Percentiles rank a stretch among this genome's conserved stretches.
These are phyloP conservation scores for Jimgerdemannia lactiflua DNA, from an alignment of 192 early-diverging fungal species.

Conservation along the genomic window DNA sequence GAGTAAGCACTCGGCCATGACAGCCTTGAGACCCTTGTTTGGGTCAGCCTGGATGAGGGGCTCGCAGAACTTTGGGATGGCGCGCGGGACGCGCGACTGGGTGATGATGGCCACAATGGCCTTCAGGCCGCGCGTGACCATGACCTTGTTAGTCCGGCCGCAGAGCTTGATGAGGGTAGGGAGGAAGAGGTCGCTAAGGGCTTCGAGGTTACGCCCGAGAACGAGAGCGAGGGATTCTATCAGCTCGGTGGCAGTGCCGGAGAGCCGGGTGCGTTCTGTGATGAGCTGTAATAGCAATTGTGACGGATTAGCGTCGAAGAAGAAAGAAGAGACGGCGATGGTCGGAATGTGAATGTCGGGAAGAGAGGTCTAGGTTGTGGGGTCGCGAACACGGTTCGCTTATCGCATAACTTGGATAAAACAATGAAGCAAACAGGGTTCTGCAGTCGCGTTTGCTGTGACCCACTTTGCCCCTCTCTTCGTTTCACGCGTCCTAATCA, in stretches of 20 bases:
- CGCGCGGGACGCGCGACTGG: conserved; percentile 46
- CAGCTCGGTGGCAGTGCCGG: conserved; percentile 62
- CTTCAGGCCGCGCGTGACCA: conserved; percentile 57
- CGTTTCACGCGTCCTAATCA: not conserved
- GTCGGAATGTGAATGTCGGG: too few species aligned
- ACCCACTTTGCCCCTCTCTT: too few species aligned
- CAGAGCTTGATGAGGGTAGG: conserved; percentile 61
- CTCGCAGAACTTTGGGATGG: conserved; percentile 54
- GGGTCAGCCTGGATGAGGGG: conserved; percentile 42
- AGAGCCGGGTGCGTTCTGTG: conserved; percentile 75
- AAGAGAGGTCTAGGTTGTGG: too few species aligned
- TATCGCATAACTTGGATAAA: too few species aligned
- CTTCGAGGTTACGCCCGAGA: conserved; percentile 60
- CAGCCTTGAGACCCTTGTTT: conserved; percentile 60
- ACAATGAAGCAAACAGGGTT: too few species aligned
- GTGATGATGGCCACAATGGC: conserved; percentile 63
- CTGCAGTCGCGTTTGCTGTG: too few species aligned
- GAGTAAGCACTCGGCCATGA: conserved; percentile 58
- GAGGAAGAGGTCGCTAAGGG: conserved; percentile 58
- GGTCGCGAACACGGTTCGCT: too few species aligned
- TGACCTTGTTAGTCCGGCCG: conserved; percentile 73
- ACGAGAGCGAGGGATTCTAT: conserved; percentile 59
- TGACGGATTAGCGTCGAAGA: too few species aligned
- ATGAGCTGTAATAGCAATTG: conserved; percentile 45
- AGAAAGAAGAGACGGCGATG: too few species aligned